phyloP scores from a whole-genome alignment of 2,329 filamentous ascomycete genomes.

The Colletotrichum lupini region DNA sequence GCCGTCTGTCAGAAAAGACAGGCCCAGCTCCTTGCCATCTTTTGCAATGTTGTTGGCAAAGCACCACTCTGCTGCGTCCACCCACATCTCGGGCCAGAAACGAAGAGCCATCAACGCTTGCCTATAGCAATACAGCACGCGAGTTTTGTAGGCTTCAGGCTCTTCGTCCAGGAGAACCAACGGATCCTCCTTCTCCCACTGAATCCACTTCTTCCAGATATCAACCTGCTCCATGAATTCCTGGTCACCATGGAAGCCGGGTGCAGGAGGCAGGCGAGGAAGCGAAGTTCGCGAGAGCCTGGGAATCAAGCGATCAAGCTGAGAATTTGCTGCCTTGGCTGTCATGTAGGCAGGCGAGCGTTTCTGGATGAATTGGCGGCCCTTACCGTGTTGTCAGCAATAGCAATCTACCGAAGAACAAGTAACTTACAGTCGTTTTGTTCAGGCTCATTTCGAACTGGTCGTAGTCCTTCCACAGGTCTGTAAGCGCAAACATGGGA shows the following conservation, averaged over 20 bases:
- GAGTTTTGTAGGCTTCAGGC: conserved; percentile 76
- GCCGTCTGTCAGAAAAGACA: conserved; percentile 83
- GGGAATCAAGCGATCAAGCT: conserved; percentile 88
- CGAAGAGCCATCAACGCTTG: conserved; percentile 92
- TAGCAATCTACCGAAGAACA: not conserved
- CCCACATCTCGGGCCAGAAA: conserved; percentile 97
- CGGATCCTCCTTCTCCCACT: conserved; percentile 94
- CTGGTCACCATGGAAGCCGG: conserved; percentile 86
- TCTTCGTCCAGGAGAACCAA: conserved; percentile 89
- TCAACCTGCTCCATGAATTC: conserved; percentile 88
- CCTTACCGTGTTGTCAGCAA: conserved; percentile 67
- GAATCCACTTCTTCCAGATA: conserved; percentile 93
- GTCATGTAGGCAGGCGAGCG: conserved; percentile 96
- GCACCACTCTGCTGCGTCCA: conserved; percentile 93
- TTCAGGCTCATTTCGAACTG: conserved; percentile 94
- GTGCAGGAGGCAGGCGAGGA: conserved; percentile 83
- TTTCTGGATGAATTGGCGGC: conserved; percentile 94
- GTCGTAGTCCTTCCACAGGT: conserved; percentile 97
- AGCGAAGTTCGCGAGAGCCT: conserved; percentile 81
- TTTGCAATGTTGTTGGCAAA: conserved; percentile 77
- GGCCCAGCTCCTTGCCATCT: conserved; percentile 71
- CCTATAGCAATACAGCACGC: conserved; percentile 91
- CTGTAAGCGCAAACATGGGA: conserved; percentile 84
- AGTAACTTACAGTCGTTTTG: conserved; percentile 80
- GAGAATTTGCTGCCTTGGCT: conserved; percentile 88